These are phyloP conservation scores for Auricularia sp. DNA, from an alignment of 768 basidiomycete genomes.

Conservation along the genomic window DNA sequence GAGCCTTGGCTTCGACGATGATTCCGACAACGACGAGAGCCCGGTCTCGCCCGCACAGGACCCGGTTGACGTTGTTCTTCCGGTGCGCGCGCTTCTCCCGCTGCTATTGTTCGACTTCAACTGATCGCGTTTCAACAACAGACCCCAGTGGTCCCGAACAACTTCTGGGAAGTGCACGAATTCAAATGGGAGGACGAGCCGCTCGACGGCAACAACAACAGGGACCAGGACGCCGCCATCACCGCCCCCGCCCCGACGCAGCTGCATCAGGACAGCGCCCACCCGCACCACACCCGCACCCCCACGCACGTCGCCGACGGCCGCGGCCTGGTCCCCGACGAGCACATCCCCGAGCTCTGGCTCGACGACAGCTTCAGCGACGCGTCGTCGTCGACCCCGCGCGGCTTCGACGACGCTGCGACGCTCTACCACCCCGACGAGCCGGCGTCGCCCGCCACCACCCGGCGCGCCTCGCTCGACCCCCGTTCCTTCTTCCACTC, in stretches of 20 bases:
- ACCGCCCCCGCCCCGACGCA: too few species aligned
- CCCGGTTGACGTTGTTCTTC: background rate
- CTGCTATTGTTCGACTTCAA: background rate
- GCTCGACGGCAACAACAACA: background rate
- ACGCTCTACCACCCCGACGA: constrained; percentile 1
- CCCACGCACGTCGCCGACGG: background rate
- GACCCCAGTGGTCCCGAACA: background rate
- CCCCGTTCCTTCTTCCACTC: background rate
- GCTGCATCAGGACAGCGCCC: too few species aligned
- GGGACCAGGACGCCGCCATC: background rate
- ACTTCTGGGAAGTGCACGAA: background rate
- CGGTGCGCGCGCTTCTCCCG: background rate
- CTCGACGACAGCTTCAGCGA: background rate
- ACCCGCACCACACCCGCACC: too few species aligned
- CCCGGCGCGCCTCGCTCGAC: background rate
- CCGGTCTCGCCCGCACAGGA: background rate
- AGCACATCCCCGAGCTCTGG: background rate
- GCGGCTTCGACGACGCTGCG: background rate
- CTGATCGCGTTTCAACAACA: background rate
- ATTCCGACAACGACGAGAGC: background rate
- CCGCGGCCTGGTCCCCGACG: background rate
- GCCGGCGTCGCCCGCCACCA: background rate
- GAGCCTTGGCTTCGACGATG: background rate
- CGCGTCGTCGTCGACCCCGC: background rate
- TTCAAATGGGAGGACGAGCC: constrained; percentile 1